A percentile compares a stretch with the other conserved stretches of the same genome.
Evolutionary conservation across 495 filamentous ascomycete species (phyloP).

Genomic region (Lophium mytilinum): DNA sequence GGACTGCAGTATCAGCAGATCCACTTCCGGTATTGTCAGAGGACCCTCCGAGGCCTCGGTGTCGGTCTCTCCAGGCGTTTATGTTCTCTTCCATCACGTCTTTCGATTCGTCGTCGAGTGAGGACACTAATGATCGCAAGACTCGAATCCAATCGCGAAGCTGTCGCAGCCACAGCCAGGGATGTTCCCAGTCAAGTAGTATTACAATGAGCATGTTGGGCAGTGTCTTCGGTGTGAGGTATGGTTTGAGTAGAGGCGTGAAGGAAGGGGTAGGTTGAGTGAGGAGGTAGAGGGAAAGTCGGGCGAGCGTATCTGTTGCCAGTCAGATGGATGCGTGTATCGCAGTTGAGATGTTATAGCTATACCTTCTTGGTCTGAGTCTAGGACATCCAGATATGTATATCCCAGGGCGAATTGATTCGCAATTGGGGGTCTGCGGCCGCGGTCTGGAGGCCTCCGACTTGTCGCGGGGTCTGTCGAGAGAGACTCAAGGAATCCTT

Average conservation of each 20-base stretch:
- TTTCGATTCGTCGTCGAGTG: slow-evolving; percentile 67
- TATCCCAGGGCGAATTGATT: slow-evolving; percentile 93
- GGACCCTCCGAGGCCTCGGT: slow-evolving; percentile 29
- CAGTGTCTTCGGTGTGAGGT: slow-evolving; percentile 77
- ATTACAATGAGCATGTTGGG: slow-evolving; percentile 82
- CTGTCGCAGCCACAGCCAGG: slow-evolving; percentile 86
- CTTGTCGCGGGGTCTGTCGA: slow-evolving; percentile 51
- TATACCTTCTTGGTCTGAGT: slow-evolving; percentile 87
- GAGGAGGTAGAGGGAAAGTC: slow-evolving; percentile 84
- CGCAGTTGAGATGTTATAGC: neutral
- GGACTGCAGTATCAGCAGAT: slow-evolving; percentile 45
- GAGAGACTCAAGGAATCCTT: slow-evolving; percentile 79
- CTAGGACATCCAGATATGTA: slow-evolving; percentile 89
- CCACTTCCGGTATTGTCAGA: slow-evolving; percentile 13
- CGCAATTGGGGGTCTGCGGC: slow-evolving; percentile 64
- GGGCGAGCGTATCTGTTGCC: slow-evolving; percentile 70
- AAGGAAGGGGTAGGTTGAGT: slow-evolving; percentile 75
- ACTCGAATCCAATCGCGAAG: slow-evolving; percentile 81
- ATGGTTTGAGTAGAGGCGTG: slow-evolving; percentile 71
- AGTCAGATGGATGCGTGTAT: neutral
- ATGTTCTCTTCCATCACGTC: slow-evolving; percentile 80
- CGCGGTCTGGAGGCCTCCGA: slow-evolving; percentile 46
- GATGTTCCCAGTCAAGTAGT: slow-evolving; percentile 84
- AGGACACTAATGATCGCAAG: slow-evolving; percentile 63
- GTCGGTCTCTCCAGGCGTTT: slow-evolving; percentile 50